Percentiles rank a stretch among this genome's conserved stretches.
Conservation (phyloP, 805 yeast genomes). For the Kuraishia piskuri region DNA sequence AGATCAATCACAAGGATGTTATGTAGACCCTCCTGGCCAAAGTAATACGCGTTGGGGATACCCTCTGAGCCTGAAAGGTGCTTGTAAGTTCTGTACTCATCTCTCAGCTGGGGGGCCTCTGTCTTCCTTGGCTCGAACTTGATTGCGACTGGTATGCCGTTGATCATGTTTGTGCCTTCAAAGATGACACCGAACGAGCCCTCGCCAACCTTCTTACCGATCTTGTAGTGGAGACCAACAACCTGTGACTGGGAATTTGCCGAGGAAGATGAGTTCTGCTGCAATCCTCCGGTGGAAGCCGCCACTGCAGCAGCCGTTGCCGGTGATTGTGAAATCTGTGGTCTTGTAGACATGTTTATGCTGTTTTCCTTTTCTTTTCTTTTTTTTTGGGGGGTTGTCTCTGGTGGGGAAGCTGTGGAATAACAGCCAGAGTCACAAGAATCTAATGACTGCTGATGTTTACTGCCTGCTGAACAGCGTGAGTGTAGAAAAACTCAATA, state of each 20-base stretch:
- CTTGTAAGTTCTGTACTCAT: slow-evolving; percentile 93
- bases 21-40: slow-evolving; percentile 97
- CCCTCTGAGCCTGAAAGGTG: slow-evolving; percentile 76
- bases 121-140: slow-evolving; percentile 95
- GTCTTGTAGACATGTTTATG: slow-evolving; percentile 15
- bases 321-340: slow-evolving; percentile 19
- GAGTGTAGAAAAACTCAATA: not conserved
- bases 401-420: not conserved
- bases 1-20: slow-evolving; percentile 90
- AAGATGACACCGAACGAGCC: slow-evolving; percentile 97
- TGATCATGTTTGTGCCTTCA: slow-evolving; percentile 89
- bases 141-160: slow-evolving; percentile 90
- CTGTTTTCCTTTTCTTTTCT: not conserved
- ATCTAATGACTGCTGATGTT: too few species aligned
- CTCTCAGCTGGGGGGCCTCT: slow-evolving; percentile 95
- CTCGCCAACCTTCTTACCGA: slow-evolving; percentile 96
- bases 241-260: slow-evolving; percentile 40
- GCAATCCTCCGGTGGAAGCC: slow-evolving; percentile 10
- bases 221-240: slow-evolving; percentile 93
- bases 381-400: not conserved
- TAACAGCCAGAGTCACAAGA: not conserved
- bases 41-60: slow-evolving; percentile 93
- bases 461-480: too few species aligned
- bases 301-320: slow-evolving; percentile 26
- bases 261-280: slow-evolving; percentile 7